Base-by-base conservation (phyloP, 495 filamentous ascomycete genomes). In the Hamigera avellanea region DNA sequence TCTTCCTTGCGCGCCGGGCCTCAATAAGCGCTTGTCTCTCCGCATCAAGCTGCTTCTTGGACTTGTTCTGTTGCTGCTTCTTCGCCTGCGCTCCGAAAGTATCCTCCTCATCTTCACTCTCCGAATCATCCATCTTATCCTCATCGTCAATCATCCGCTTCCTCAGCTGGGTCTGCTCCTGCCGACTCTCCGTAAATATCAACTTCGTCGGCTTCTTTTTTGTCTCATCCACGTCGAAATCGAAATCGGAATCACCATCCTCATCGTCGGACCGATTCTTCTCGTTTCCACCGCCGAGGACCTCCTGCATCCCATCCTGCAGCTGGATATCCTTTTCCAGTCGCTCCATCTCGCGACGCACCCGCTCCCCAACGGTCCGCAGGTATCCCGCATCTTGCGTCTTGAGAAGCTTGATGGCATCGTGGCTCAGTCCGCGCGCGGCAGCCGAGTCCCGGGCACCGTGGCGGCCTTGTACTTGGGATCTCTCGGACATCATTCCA, bases 311-410 rank as follows among this genome's bases (percentile, higher is more conserved):
- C 14, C 52, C 55, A 6, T 47, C 44, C 53, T 54, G 64, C 25
- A 72, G 35, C 37, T 64, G 38, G 30, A 75, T 56, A 33, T 72
- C 69, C 42, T 65, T 49, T 59, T 79, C 74, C 36, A 76, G 36
- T 46, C 62, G 65, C 59, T 80, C 70, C 34, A 77, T 64, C 47
- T 77, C 67, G 43, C 67, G 65, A 45, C 73, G 64, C 16, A 74
- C 67, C 49, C 67, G 59, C 49, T 80, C 73, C 37, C 69, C 58
- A 44, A 76, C 68, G 19, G 74, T 86, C 47, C 86, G 66, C 17
- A 98, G 50, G 52, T 96, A 96, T 6, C 82, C 88, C 21, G 81
- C 67, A 64, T 98, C 91, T 64, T 98, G 93, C 30, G 93, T 96
- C 74, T 98, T 98, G 43, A 94, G 74, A 47, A 95, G 57, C 51